These are phyloP conservation scores for Sideroxylon spinosum DNA, from an alignment of 179 eudicot genomes.

Conservation along the genomic window DNA sequence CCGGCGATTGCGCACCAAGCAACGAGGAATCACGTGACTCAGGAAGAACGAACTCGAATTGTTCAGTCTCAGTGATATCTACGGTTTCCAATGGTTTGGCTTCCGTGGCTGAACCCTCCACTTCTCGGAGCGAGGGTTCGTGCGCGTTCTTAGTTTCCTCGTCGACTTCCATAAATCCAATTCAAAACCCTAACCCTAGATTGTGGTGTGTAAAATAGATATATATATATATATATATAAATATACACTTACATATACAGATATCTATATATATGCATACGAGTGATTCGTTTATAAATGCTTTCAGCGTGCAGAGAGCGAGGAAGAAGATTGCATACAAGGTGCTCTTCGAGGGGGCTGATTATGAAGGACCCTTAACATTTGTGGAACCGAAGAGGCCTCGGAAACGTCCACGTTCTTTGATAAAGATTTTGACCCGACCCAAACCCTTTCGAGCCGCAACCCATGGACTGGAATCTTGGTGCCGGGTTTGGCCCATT, in stretches of 20 bases:
- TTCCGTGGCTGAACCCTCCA: constrained; percentile 3
- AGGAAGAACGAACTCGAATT: constrained; percentile 3
- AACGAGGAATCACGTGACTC: background rate
- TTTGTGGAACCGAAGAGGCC: too few species aligned
- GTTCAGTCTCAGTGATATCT: background rate
- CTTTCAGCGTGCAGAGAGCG: too few species aligned
- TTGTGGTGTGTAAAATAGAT: background rate
- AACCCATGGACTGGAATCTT: too few species aligned
- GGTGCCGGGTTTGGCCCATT: too few species aligned
- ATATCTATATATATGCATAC: too few species aligned
- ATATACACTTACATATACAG: background rate
- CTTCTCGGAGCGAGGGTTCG: constrained; percentile 14
- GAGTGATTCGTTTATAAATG: too few species aligned
- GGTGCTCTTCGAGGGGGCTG: too few species aligned
- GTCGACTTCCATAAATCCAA: constrained; percentile 25
- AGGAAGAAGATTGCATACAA: too few species aligned
- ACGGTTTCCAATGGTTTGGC: background rate
- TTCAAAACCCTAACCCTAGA: constrained; percentile 47
- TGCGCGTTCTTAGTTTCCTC: constrained; percentile 15
- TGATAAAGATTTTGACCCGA: too few species aligned
- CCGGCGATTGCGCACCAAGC: background rate
- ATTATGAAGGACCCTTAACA: too few species aligned
- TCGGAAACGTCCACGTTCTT: too few species aligned
- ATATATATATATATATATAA: background rate
- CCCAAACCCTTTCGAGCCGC: too few species aligned